Conservation (phyloP, 164 flowering plant genomes). For the Magnolia officinalis region DNA sequence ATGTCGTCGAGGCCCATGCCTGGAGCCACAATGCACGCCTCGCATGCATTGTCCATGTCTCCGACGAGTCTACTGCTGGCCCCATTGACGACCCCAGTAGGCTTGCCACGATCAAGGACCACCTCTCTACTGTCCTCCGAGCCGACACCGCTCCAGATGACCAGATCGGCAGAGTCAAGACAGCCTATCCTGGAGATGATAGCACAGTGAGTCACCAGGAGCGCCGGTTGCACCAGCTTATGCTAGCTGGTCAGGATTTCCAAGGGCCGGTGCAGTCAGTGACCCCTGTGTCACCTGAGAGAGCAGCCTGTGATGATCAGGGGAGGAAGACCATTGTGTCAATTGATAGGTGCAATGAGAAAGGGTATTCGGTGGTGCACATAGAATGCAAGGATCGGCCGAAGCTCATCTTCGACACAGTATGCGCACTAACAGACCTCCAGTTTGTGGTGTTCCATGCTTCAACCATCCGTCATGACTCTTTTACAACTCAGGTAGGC, state of each 20-base stretch:
- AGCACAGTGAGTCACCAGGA: constrained; percentile 40
- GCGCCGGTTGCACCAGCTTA: constrained; percentile 68
- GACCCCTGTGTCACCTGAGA: background rate
- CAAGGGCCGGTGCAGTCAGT: constrained; percentile 25
- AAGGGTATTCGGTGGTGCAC: constrained; percentile 56
- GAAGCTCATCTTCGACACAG: constrained; percentile 65
- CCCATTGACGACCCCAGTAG: constrained; percentile 49
- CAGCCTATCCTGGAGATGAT: constrained; percentile 25
- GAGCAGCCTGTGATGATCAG: constrained; percentile 14
- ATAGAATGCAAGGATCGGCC: constrained; percentile 50
- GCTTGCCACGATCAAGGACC: constrained; percentile 52
- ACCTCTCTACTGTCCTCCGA: constrained; percentile 49
- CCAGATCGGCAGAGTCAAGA: constrained; percentile 23
- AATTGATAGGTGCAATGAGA: constrained; percentile 54
- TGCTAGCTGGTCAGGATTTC: constrained; percentile 55
- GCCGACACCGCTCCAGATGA: constrained; percentile 22
- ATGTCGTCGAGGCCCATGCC: constrained; percentile 63
- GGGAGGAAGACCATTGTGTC: constrained; percentile 26
- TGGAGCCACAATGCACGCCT: constrained; percentile 76
- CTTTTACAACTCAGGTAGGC: constrained; percentile 56
- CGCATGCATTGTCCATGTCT: constrained; percentile 61
- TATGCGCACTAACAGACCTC: constrained; percentile 77
- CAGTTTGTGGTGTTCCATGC: constrained; percentile 74
- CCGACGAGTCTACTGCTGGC: constrained; percentile 37
- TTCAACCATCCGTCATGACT: constrained; percentile 31